A percentile compares a stretch with the other conserved stretches of the same genome.
phyloP scores from a whole-genome alignment of 2,329 filamentous ascomycete genomes.

The Aspergillus arachidicola region DNA sequence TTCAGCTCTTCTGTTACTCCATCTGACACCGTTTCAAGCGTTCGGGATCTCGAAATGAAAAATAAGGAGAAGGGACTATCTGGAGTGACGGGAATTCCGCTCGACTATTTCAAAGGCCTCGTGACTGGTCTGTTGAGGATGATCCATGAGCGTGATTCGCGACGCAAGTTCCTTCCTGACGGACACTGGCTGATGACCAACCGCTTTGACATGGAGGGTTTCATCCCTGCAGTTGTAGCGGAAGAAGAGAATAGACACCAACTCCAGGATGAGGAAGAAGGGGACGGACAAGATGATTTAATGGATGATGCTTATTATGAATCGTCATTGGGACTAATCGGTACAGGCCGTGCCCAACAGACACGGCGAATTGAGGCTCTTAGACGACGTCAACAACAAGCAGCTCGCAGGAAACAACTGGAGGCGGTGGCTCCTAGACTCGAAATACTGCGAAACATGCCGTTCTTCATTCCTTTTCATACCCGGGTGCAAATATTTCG shows the following conservation, averaged over 20 bases:
- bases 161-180: slow-evolving; percentile 78
- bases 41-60: slow-evolving; percentile 40
- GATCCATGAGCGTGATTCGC: slow-evolving; percentile 90
- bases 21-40: slow-evolving; percentile 26
- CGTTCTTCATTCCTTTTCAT: slow-evolving; percentile 92
- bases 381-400: slow-evolving; percentile 65
- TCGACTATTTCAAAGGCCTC: slow-evolving; percentile 76
- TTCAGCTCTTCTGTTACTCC: slow-evolving; percentile 38
- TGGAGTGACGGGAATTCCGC: slow-evolving; percentile 70
- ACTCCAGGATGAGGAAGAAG: slow-evolving; percentile 65
- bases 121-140: slow-evolving; percentile 80
- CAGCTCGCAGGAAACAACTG: slow-evolving; percentile 69
- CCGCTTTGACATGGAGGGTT: slow-evolving; percentile 82
- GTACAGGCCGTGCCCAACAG: slow-evolving; percentile 64
- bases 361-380: slow-evolving; percentile 64
- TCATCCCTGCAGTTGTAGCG: slow-evolving; percentile 80
- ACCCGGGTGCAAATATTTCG: slow-evolving; percentile 91
- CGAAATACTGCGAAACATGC: slow-evolving; percentile 92
- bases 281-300: slow-evolving; percentile 54
- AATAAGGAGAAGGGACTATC: slow-evolving; percentile 54
- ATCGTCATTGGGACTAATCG: slow-evolving; percentile 49
- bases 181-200: slow-evolving; percentile 94
- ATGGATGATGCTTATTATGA: slow-evolving; percentile 40
- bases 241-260: slow-evolving; percentile 80
- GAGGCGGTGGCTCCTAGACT: slow-evolving; percentile 82